Percentiles rank a stretch among this genome's conserved stretches.
phyloP scores from a whole-genome alignment of 257 asterid genomes.

The Henckelia pumila region DNA sequence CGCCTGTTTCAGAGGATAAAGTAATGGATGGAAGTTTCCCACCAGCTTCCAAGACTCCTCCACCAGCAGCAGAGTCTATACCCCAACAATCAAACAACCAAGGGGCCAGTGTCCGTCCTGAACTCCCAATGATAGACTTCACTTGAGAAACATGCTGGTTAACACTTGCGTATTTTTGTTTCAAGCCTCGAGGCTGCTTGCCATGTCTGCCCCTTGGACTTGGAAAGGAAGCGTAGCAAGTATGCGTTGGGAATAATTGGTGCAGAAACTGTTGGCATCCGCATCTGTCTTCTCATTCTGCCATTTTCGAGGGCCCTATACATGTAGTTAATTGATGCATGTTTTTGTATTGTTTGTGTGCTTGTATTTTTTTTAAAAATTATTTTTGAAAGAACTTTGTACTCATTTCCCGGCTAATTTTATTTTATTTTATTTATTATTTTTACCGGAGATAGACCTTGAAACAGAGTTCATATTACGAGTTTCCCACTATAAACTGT shows the following conservation, averaged over 20 bases:
- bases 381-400: too few species aligned
- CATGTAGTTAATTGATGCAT: background rate
- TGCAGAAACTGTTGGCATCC: background rate
- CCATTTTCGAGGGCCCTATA: background rate
- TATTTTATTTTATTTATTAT: too few species aligned
- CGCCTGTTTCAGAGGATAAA: constrained; percentile 35
- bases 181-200: background rate
- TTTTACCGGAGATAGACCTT: too few species aligned
- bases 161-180: background rate
- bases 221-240: background rate
- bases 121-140: constrained; percentile 68
- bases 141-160: constrained; percentile 36
- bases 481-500: background rate
- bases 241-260: background rate
- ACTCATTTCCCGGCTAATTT: too few species aligned
- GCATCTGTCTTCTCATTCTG: background rate
- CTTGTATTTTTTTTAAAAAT: too few species aligned
- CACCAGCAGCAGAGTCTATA: constrained; percentile 22
- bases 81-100: constrained; percentile 39
- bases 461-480: background rate
- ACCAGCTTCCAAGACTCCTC: constrained; percentile 27
- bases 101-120: constrained; percentile 42
- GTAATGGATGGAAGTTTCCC: constrained; percentile 34
- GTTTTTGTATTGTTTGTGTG: too few species aligned
- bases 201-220: background rate